Base-by-base conservation (phyloP, 2,329 filamentous ascomycete species). In the Calonectria naviculata region DNA sequence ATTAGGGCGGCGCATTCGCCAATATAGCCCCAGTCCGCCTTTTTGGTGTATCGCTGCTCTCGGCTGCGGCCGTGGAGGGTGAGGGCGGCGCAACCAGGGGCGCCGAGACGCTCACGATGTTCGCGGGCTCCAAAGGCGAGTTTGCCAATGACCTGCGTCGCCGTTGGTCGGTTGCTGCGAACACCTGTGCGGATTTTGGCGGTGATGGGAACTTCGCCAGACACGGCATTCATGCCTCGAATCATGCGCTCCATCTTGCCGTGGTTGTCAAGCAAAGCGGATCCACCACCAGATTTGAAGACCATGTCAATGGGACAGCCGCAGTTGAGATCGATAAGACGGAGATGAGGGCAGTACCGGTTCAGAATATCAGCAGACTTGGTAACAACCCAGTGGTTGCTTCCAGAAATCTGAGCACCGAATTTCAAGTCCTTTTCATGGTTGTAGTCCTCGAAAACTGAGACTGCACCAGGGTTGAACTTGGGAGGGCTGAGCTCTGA, bases 291-390 rank as follows among this genome's bases (percentile, higher is more conserved):
- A 54, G 93, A 89, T 77, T 95, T 92, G 87, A 91, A 98, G 63
- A 99, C 93, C 77, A 98, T 90, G 81, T 99, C 97, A 80, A 99
- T 98, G 5, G 97, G 97, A 80, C 97, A 99, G 52, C 97, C 97
- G 78, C 96, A 98, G 86, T 99, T 99, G 76, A 99, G 87, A 80
- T 99, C 97, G 74, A 99, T 94, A 44, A 98, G 91, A 41, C 97
- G 94, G 24, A 99, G 89, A 78, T 95, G 91, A 4, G 97, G 95
- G 68, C 95, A 92, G 74, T 93, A 91, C 34, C 89, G 88, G 6
- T 93, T 92, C 56, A 99, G 85, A 4, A 93, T 89, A 81, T 98
- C 95, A 1, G 96, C 94, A 0, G 95, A 92, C 85, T 98, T 98
- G 80, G 96, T 89, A 3, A 94, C 96, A 67, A 95, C 88, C 93